phyloP scores from a whole-genome alignment of 768 basidiomycete genomes.

The Strobilomyces confusus region DNA sequence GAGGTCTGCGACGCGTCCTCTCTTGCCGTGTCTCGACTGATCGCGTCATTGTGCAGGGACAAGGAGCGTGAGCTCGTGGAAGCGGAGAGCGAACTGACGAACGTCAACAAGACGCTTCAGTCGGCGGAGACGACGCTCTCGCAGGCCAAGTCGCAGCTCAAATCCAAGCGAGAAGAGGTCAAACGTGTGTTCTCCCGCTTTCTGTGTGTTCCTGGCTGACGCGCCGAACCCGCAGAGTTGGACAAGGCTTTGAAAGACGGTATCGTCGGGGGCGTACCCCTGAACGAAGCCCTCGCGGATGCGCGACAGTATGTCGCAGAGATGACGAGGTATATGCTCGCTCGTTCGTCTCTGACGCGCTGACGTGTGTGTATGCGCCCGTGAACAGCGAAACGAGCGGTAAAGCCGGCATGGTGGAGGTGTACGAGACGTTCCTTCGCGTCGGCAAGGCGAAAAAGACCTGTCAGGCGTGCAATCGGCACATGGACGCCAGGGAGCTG shows the following conservation, averaged over 20 bases:
- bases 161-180: conserved; percentile 58
- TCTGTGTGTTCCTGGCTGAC: not conserved
- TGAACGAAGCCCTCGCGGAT: conserved; percentile 49
- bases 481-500: conserved; percentile 51
- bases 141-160: conserved; percentile 56
- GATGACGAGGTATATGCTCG: conserved; percentile 15
- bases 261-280: conserved; percentile 34
- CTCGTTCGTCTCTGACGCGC: not conserved
- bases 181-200: conserved; percentile 41
- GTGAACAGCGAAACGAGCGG: conserved; percentile 13
- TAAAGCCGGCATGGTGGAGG: conserved; percentile 36
- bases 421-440: conserved; percentile 54
- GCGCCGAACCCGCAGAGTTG: conserved; percentile 13
- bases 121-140: conserved; percentile 60
- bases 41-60: conserved; percentile 40
- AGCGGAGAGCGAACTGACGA: conserved; percentile 30
- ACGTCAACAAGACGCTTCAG: conserved; percentile 55
- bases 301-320: conserved; percentile 19
- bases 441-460: conserved; percentile 58
- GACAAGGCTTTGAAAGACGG: conserved; percentile 45
- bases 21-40: not conserved
- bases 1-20: conserved; percentile 37
- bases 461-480: conserved; percentile 76
- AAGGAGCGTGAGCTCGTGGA: conserved; percentile 58
- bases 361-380: not conserved